Evolutionary conservation across 495 filamentous ascomycete species (phyloP).

Genomic region (Aspergillus cristatus): DNA sequence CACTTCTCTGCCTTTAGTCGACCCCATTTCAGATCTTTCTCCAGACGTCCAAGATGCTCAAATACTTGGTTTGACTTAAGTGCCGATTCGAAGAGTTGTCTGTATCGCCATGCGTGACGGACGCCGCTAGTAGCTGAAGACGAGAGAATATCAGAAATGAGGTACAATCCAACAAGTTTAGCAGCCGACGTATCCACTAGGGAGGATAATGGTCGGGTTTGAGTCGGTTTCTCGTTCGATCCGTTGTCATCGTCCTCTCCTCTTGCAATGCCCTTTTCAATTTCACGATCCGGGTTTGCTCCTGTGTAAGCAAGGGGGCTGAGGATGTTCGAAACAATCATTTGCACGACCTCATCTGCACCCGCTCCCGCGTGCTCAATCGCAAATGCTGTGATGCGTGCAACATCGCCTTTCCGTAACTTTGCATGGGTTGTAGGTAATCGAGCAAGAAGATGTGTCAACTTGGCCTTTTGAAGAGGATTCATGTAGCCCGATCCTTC

Average conservation of each 20-base stretch:
- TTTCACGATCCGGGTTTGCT: conserved; percentile 48
- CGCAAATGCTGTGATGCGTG: conserved; percentile 78
- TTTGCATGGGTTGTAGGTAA: conserved; percentile 67
- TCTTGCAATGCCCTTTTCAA: conserved; percentile 23
- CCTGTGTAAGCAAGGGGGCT: conserved; percentile 54
- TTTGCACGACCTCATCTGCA: conserved; percentile 81
- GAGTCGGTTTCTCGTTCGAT: conserved; percentile 18
- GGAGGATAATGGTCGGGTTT: conserved; percentile 11
- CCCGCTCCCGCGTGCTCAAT: conserved; percentile 73
- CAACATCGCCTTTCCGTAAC: conserved; percentile 78
- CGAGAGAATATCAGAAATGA: conserved; percentile 82
- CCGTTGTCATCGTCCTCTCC: conserved; percentile 34
- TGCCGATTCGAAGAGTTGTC: conserved; percentile 72
- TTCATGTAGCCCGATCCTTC: conserved; percentile 69
- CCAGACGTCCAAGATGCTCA: conserved; percentile 68
- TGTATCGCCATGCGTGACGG: conserved; percentile 83
- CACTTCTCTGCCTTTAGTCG: conserved; percentile 81
- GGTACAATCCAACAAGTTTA: conserved; percentile 73
- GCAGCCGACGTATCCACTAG: conserved; percentile 60
- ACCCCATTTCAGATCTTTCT: conserved; percentile 73
- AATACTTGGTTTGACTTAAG: conserved; percentile 66
- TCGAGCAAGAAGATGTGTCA: conserved; percentile 69
- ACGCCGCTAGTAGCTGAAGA: conserved; percentile 76
- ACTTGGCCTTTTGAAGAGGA: conserved; percentile 73
- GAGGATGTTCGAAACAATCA: conserved; percentile 74